Evolutionary conservation across 371 early-diverging fungal genomes (phyloP), one percentile per base, ranked within the genome.

Genomic region (Phascolomyces articulosus): DNA sequence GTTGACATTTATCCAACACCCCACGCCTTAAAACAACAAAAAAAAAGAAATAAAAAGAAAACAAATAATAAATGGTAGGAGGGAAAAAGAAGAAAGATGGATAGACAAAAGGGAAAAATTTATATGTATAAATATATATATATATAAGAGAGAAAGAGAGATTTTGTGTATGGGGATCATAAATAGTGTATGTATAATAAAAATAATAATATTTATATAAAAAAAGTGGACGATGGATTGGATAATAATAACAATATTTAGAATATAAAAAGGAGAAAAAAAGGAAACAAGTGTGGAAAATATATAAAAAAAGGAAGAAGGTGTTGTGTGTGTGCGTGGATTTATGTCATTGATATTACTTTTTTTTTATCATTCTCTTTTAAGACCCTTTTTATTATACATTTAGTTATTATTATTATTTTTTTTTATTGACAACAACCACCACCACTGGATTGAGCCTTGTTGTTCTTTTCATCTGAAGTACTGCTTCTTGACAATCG

Each of bases 401-500:
- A 16, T 55, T 4, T 31, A 9, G 4, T 41, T 4, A 38, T 16
- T 29, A 55, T 38, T 57, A 40, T 67, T 55, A 48, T 69, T 65
- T 20, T 70, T 58, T 24, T 24, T n/a, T 6, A 60, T 34, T 64
- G 41, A 49, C 58, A 57, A 24, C 65, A 65, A 18, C 63, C 58
- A 27, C 67, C 67, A 53, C 59, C 26, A 26, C 38, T 24, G 4
- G 41, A 58, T 58, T 64, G 64, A n/a, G 21, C 29, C 62, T 61
- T 67, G 55, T 34, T 34, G 11, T 34, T 34, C 58, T 64, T 63
- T 48, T 70, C 71, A 4, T 70, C 69, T 7, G 59, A 18, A 13
- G 58, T 29, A 23, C 70, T 70, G 23, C 67, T 41, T 29, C 70
- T 58, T 27, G 65, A 62, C 40, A 64, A 57, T 15, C 72, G 64